Evolutionary conservation across 495 filamentous ascomycete species (phyloP).

Genomic region (Gamarada debralockiae): DNA sequence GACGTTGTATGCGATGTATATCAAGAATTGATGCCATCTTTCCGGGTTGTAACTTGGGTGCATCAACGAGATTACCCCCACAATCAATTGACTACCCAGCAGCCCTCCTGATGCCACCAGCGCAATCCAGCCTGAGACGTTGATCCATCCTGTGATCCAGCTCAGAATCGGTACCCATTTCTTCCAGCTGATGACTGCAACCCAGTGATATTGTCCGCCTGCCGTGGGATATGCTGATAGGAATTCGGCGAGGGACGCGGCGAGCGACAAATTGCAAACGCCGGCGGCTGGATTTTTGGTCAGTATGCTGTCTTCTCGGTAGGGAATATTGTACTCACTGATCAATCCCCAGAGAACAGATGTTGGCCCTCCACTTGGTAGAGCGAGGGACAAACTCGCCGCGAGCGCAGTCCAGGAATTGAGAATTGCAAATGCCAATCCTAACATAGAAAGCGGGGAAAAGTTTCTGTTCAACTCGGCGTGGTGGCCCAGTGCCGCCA

Average conservation of each 20-base stretch:
- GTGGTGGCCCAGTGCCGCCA: constrained; percentile 56
- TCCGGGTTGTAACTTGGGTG: constrained; percentile 43
- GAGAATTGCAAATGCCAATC: constrained; percentile 56
- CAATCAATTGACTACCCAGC: constrained; percentile 25
- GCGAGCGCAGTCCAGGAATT: constrained; percentile 58
- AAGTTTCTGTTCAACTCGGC: constrained; percentile 59
- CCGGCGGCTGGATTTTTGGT: constrained; percentile 23
- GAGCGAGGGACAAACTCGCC: constrained; percentile 47
- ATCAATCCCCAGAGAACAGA: constrained; percentile 44
- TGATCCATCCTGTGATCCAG: constrained; percentile 31
- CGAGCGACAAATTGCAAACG: constrained; percentile 38
- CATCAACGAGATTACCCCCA: constrained; percentile 26
- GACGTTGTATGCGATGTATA: constrained; percentile 65
- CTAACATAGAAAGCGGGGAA: constrained; percentile 51
- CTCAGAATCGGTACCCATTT: constrained; percentile 24
- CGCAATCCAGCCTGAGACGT: constrained; percentile 36
- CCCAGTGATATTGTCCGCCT: constrained; percentile 49
- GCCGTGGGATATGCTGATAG: constrained; percentile 48
- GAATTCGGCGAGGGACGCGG: constrained; percentile 44
- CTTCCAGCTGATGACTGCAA: constrained; percentile 35
- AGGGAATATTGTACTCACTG: constrained; percentile 3
- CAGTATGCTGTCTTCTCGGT: constrained; percentile 23
- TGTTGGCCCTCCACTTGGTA: constrained; percentile 40
- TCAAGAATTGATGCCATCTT: constrained; percentile 70
- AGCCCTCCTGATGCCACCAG: constrained; percentile 34